A percentile compares a stretch with the other conserved stretches of the same genome.
These are phyloP conservation scores for Penicillium chermesinum DNA, from an alignment of 495 filamentous ascomycete species.

Conservation along the genomic window DNA sequence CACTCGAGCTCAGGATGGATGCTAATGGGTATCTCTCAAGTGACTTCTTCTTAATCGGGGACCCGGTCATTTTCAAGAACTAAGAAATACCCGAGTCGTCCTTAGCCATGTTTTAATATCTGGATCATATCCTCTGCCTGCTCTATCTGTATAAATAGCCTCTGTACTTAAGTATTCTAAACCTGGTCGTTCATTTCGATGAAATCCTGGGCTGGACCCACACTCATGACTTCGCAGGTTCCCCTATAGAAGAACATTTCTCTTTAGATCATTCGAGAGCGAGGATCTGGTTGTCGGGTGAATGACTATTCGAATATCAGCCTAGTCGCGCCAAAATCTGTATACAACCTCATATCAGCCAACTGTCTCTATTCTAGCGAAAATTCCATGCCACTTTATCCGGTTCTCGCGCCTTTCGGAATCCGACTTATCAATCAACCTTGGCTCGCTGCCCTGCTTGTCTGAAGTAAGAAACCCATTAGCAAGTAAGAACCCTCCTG, in stretches of 20 bases:
- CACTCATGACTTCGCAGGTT: no score
- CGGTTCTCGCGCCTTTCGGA: background rate
- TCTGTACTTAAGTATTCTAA: background rate
- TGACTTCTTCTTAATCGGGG: conserved; percentile 34
- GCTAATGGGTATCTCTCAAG: conserved; percentile 34
- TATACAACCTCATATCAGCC: no score
- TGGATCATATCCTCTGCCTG: background rate
- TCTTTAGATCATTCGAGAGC: no score
- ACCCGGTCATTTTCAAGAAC: conserved; percentile 9
- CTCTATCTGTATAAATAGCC: background rate
- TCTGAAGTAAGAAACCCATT: background rate
- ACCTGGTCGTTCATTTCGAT: background rate
- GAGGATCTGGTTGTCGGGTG: no score
- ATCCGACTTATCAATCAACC: background rate
- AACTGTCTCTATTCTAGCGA: no score
- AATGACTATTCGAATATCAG: no score
- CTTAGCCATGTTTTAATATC: background rate
- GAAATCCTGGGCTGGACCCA: no score
- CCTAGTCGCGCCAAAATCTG: no score
- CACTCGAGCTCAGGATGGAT: conserved; percentile 31
- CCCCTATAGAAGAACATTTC: no score
- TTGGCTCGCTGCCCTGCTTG: background rate
- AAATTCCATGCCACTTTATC: background rate
- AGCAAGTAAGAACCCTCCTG: background rate
- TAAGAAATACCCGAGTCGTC: background rate